These are phyloP conservation scores for Dactylonectria estremocensis DNA, from an alignment of 2,329 filamentous ascomycete genomes.

Conservation along the genomic window DNA sequence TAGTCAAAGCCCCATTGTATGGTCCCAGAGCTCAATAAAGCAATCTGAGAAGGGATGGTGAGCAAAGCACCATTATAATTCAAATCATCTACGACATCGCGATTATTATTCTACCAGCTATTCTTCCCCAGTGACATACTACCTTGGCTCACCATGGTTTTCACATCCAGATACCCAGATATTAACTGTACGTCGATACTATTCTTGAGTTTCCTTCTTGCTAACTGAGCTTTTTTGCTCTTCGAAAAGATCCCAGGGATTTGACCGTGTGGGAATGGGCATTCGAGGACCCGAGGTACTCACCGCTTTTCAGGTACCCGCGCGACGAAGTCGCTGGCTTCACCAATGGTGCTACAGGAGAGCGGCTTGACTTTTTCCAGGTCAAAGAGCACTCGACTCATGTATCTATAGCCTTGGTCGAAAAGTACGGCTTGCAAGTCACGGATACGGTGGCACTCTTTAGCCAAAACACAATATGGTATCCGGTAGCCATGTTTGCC, in stretches of 20 bases:
- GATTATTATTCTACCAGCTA: background rate
- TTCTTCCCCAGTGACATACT: background rate
- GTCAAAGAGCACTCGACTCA: constrained; percentile 24
- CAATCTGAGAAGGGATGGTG: too few relatives aligned
- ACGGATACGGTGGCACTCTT: constrained; percentile 19
- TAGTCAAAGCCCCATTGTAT: too few relatives aligned
- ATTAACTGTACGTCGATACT: background rate
- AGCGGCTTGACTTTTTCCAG: constrained; percentile 22
- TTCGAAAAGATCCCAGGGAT: constrained; percentile 10
- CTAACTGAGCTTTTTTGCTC: background rate
- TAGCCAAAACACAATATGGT: constrained; percentile 26
- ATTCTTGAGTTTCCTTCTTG: background rate
- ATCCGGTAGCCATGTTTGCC: constrained; percentile 29
- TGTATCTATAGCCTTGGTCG: constrained; percentile 17
- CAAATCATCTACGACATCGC: too few relatives aligned
- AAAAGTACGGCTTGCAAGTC: constrained; percentile 8
- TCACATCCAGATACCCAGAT: constrained; percentile 12
- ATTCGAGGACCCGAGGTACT: constrained; percentile 21
- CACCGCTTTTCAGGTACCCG: constrained; percentile 15
- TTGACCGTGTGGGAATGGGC: constrained; percentile 31
- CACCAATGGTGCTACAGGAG: constrained; percentile 20
- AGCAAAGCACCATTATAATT: too few relatives aligned
- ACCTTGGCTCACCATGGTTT: background rate
- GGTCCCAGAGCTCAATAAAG: too few relatives aligned
- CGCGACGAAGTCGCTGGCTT: constrained; percentile 12